Evolutionary conservation across 305 asterid species (phyloP), one percentile per base, ranked within the genome.

Genomic region (Withania somnifera): DNA sequence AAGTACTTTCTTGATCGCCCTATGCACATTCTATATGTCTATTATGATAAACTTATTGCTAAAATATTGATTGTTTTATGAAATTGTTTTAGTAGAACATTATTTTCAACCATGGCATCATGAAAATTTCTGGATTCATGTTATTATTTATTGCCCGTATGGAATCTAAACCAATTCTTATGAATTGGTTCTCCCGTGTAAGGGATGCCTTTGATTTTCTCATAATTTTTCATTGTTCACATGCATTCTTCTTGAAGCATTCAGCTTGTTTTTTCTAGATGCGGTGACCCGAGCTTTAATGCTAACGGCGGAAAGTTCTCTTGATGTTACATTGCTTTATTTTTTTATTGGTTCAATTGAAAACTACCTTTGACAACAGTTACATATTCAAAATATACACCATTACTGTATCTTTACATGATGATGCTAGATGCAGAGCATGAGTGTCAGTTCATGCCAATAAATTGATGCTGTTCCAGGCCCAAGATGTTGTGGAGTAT

Each of bases 151-250:
- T 76, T 76, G 80, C 80, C 80, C 28, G 50, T 17, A 26, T 1
- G 47, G 80, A 51, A 76, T 47, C 63, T 51, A 32, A 76, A 76
- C 13, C 63, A 50, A 50, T 51, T n/a, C n/a, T n/a, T 28, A 51
- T 51, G 47, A 51, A 8, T 76, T 51, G 80, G 63, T 5, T 6
- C 34, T 52, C 47, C 80, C 51, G 47, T 76, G 63, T 17, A 28
- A 19, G 30, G 80, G 47, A 51, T 76, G 45, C 80, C 63, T 76
- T 51, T 51, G 47, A 76, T 51, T 76, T 76, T 76, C 80, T 76
- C 80, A 73, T 51, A n/a, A 51, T 28, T 51, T 28, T 76, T 28
- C 47, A 26, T 51, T 26, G 80, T 19, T 47, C 63, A 76, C 63
- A 51, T 76, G 63, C 63, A 26, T 50, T 75, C 80, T 73, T 20